These are phyloP conservation scores for Starmerella sirachaensis DNA, from an alignment of 805 yeast genomes.

Conservation along the genomic window DNA sequence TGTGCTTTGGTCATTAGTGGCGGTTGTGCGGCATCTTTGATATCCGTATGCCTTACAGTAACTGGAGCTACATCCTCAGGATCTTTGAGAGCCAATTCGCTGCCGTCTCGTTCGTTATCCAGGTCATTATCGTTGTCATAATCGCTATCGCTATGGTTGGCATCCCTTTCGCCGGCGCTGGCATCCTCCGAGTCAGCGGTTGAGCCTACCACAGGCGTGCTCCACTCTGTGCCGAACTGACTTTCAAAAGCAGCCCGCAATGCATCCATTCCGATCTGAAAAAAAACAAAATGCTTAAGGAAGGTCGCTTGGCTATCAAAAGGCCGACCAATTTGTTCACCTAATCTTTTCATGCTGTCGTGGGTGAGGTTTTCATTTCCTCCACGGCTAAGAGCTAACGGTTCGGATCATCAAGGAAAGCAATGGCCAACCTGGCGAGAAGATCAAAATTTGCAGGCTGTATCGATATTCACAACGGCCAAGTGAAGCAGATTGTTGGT, in stretches of 20 bases:
- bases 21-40: conserved; percentile 15
- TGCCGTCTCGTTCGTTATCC: no score
- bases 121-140: conserved; percentile 6
- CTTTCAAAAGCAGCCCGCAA: conserved; percentile 27
- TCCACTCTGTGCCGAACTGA: conserved; percentile 28
- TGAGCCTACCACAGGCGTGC: conserved; percentile 17
- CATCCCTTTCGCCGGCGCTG: conserved; percentile 2
- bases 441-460: conserved; percentile 63
- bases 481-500: conserved; percentile 95
- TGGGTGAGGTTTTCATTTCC: no score
- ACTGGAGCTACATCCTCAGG: conserved; percentile 22
- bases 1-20: conserved; percentile 20
- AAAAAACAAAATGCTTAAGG: background rate
- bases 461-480: conserved; percentile 88
- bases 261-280: conserved; percentile 14
- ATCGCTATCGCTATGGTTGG: conserved; percentile 9
- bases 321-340: no score
- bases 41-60: conserved; percentile 28
- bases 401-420: no score
- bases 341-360: no score
- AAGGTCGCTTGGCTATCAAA: background rate
- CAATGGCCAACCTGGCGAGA: conserved; percentile 1
- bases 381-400: no score
- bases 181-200: conserved; percentile 10
- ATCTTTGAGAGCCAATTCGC: no score